Evolutionary conservation across 2,329 filamentous ascomycete species (phyloP), one percentile per base, ranked within the genome.

Genomic region (Raffaelea arxii): DNA sequence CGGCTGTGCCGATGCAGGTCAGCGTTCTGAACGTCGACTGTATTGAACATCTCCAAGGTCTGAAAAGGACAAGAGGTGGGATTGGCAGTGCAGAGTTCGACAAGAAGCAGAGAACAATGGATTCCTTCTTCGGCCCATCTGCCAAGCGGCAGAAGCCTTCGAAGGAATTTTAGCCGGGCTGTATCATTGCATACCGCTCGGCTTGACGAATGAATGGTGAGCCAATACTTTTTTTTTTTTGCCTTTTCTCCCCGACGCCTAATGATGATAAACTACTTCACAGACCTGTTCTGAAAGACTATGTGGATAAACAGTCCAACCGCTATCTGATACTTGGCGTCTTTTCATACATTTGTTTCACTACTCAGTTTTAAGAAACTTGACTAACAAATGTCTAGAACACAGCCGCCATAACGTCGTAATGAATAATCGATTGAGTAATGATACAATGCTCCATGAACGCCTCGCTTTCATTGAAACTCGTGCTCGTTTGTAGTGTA

Each of bases 31-130:
- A 68, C 5, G 71, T 88, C 52, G 91, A 95, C 59, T 77, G 75
- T 51, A 74, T 77, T 49, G 74, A 78, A 4, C 90, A 96, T 63
- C 74, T 95, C 3, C 65, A 69, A 39, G 79, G 81, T 24, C 67
- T 95, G 48, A 90, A 82, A 61, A 84, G 87, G 62, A 91, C 87
- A 9, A 71, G 83, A 22, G 86, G 87, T 25, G 89, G 89, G 4
- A 84, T 95, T 47, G 88, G 88, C 46, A 92, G 84, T 55, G 74
- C 84, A 35, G 73, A 75, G 47, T 82, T 86, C 59, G 89, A 96
- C 60, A 72, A 77, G 11, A 80, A 73, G 41, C 90, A 95, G 62
- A 81, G 75, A 58, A 87, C 76, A 18, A 75, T 96, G 55, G 79
- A 86, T 40, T 75, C 75, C 0, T 95, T 92, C 67, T 90, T 95